Percentiles rank a stretch among this genome's conserved stretches.
These are phyloP conservation scores for Stygiomarasmius scandens DNA, from an alignment of 1,284 basidiomycete species.

Conservation along the genomic window DNA sequence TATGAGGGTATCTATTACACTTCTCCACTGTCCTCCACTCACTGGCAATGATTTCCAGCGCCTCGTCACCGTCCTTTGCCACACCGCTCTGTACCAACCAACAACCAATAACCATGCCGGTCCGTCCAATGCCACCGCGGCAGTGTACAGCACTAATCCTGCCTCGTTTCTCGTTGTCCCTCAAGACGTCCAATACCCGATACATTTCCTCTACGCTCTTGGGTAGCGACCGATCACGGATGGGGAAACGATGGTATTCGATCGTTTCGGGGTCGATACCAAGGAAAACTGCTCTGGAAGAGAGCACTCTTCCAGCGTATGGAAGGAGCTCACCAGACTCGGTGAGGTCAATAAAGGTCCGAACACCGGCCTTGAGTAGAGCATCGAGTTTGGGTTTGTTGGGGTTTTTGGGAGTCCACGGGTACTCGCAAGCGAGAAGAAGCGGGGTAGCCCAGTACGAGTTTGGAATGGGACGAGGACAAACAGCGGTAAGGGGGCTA, in stretches of 20 bases:
- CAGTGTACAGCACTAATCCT: slow-evolving; percentile 72
- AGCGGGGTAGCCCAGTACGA: slow-evolving; percentile 78
- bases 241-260: slow-evolving; percentile 76
- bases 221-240: slow-evolving; percentile 68
- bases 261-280: slow-evolving; percentile 55
- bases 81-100: slow-evolving; percentile 72
- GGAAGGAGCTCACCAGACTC: slow-evolving; percentile 70
- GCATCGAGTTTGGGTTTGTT: slow-evolving; percentile 67
- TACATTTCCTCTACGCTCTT: slow-evolving; percentile 57
- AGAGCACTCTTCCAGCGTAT: slow-evolving; percentile 56
- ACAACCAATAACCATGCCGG: slow-evolving; percentile 75
- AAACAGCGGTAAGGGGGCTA: slow-evolving; percentile 23
- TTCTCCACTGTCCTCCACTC: slow-evolving; percentile 78
- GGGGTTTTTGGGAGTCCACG: slow-evolving; percentile 62
- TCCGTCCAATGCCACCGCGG: slow-evolving; percentile 75
- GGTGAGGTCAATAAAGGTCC: slow-evolving; percentile 79
- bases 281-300: slow-evolving; percentile 51
- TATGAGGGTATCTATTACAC: slow-evolving; percentile 69
- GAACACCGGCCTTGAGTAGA: slow-evolving; percentile 67
- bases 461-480: slow-evolving; percentile 69
- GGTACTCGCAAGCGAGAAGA: slow-evolving; percentile 78
- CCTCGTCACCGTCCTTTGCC: slow-evolving; percentile 63
- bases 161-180: slow-evolving; percentile 56
- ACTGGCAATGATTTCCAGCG: slow-evolving; percentile 60
- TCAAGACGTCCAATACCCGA: slow-evolving; percentile 55